Conservation (phyloP, 192 early-diverging fungal species). For the Backusella tarrabulga region DNA sequence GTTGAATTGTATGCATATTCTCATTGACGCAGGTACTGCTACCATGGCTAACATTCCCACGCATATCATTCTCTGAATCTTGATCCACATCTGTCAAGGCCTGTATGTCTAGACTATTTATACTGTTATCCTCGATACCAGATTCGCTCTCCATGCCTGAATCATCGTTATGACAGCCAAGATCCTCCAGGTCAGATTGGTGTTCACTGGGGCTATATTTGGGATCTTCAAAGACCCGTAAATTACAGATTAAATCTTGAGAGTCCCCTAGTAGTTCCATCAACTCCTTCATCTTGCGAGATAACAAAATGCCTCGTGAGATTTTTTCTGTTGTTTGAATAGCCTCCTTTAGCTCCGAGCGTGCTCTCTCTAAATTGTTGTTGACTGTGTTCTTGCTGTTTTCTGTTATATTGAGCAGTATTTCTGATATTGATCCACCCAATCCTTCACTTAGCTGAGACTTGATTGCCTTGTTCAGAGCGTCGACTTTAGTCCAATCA, state of each 20-base stretch:
- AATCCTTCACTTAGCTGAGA: neutral
- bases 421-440: neutral
- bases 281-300: slow-evolving; percentile 16
- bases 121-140: neutral
- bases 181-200: neutral
- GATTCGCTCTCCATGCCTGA: neutral
- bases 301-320: neutral
- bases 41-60: neutral
- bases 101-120: neutral
- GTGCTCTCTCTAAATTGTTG: neutral
- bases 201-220: neutral
- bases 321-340: neutral
- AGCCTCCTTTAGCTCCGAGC: slow-evolving; percentile 14
- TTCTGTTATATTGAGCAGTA: neutral
- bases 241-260: slow-evolving; percentile 1
- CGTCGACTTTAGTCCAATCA: neutral
- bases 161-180: neutral
- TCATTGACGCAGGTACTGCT: neutral
- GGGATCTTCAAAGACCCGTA: neutral
- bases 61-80: neutral
- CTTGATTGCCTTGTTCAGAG: neutral
- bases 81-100: neutral
- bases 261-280: slow-evolving; percentile 13
- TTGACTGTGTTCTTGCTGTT: neutral
- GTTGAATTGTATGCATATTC: slow-evolving; percentile 1